Conservation (phyloP, 2,329 filamentous ascomycete genomes). For the Myriosclerotinia scirpicola region DNA sequence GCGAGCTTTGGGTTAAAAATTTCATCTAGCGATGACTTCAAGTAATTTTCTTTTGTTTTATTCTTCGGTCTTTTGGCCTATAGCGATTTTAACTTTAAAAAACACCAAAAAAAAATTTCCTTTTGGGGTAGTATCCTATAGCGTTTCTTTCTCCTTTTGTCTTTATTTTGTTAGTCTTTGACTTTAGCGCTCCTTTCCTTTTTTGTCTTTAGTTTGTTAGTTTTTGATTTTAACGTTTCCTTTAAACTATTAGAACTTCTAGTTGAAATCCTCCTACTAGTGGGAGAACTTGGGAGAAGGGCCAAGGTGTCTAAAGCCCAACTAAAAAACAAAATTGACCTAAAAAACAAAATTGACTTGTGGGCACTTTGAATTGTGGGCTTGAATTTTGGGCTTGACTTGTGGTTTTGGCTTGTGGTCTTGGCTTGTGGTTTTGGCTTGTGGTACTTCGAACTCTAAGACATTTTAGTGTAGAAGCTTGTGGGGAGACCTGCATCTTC, state of each 20-base stretch:
- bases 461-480: background rate
- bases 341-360: background rate
- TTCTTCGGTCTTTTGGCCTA: background rate
- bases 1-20: background rate
- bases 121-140: no score
- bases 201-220: no score
- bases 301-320: background rate
- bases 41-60: background rate
- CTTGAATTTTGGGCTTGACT: background rate
- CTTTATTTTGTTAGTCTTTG: no score
- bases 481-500: background rate
- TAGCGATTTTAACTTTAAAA: background rate
- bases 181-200: no score
- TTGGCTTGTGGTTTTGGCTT: background rate
- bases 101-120: no score
- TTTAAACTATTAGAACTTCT: background rate
- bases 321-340: background rate
- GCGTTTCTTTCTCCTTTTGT: no score
- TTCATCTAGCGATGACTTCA: background rate
- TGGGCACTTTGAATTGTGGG: background rate
- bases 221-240: no score
- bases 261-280: background rate
- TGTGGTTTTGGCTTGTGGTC: background rate
- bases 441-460: background rate
- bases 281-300: background rate